phyloP scores from a whole-genome alignment of 2,329 filamentous ascomycete genomes.

The Colletotrichum simmondsii region DNA sequence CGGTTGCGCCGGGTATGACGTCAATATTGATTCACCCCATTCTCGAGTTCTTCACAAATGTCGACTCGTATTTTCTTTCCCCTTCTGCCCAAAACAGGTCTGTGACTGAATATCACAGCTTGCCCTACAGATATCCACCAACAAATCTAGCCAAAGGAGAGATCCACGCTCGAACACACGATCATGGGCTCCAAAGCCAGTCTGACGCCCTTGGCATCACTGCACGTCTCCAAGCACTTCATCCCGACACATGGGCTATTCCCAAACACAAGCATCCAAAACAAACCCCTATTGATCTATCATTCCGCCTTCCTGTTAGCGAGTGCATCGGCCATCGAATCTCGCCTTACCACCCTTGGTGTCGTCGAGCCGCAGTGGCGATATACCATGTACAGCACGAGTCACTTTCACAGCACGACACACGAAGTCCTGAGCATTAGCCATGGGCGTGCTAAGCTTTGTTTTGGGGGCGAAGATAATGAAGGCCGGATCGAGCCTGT shows the following conservation, averaged over 20 bases:
- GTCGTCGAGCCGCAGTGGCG: conserved; percentile 74
- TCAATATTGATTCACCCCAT: neutral
- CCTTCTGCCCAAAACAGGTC: too few relatives aligned
- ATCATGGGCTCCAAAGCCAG: neutral
- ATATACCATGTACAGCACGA: conserved; percentile 74
- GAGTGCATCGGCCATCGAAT: conserved; percentile 63
- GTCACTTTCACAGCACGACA: conserved; percentile 75
- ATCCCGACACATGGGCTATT: conserved; percentile 67
- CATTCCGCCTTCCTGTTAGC: conserved; percentile 64
- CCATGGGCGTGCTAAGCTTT: conserved; percentile 67
- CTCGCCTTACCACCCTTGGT: conserved; percentile 62
- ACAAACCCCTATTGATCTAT: conserved; percentile 74
- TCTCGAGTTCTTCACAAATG: too few relatives aligned
- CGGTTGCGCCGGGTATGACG: neutral
- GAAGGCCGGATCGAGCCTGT: conserved; percentile 64
- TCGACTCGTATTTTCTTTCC: too few relatives aligned
- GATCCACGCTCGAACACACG: neutral
- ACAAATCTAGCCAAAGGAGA: neutral
- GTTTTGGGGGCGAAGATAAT: conserved; percentile 75
- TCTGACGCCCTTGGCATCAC: conserved; percentile 52
- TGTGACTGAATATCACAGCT: too few relatives aligned
- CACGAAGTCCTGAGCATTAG: conserved; percentile 75
- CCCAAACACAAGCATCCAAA: conserved; percentile 73
- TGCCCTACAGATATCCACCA: too few relatives aligned
- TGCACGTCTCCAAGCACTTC: conserved; percentile 66